Percentiles rank a stretch among this genome's conserved stretches.
phyloP scores from a whole-genome alignment of 352 stramenopile species.

The Phytophthora pistaciae region DNA sequence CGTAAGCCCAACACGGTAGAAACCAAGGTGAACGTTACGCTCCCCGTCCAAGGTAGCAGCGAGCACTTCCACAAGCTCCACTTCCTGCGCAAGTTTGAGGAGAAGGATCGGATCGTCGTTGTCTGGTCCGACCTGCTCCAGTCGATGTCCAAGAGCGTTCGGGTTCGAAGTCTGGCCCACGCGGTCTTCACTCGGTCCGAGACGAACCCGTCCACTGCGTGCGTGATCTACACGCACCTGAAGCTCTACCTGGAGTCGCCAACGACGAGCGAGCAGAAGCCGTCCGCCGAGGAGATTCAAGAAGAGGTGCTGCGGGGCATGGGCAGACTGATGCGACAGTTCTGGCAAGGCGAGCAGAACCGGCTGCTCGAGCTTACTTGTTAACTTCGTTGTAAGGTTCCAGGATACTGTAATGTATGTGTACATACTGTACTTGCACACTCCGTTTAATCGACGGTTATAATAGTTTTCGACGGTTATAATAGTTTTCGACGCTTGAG shows the following conservation, averaged over 20 bases:
- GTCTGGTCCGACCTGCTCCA: slow-evolving; percentile 26
- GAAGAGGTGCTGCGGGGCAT: slow-evolving; percentile 18
- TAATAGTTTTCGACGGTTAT: too few relatives aligned
- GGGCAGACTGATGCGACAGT: slow-evolving; percentile 15
- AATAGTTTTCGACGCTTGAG: too few relatives aligned
- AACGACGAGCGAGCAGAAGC: not conserved
- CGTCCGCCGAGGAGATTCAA: slow-evolving; percentile 9
- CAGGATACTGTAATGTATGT: too few relatives aligned
- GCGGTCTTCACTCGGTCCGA: slow-evolving; percentile 21
- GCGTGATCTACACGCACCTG: slow-evolving; percentile 19
- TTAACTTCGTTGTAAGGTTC: too few relatives aligned
- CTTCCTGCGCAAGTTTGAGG: slow-evolving; percentile 25
- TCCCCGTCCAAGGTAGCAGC: not conserved
- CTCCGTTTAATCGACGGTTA: too few relatives aligned
- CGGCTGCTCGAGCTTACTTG: slow-evolving; percentile 15
- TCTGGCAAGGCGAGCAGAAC: slow-evolving; percentile 27
- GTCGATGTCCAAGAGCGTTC: slow-evolving; percentile 16
- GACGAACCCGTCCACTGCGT: not conserved
- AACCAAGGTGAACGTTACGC: not conserved
- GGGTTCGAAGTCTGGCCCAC: slow-evolving; percentile 7
- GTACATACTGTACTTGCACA: too few relatives aligned
- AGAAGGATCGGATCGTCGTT: slow-evolving; percentile 16
- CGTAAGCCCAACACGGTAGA: slow-evolving; percentile 18
- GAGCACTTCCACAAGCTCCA: slow-evolving; percentile 24
- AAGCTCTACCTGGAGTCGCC: slow-evolving; percentile 22